Conservation (phyloP, 2,329 filamentous ascomycete genomes). For the Phialemonium atrogriseum region DNA sequence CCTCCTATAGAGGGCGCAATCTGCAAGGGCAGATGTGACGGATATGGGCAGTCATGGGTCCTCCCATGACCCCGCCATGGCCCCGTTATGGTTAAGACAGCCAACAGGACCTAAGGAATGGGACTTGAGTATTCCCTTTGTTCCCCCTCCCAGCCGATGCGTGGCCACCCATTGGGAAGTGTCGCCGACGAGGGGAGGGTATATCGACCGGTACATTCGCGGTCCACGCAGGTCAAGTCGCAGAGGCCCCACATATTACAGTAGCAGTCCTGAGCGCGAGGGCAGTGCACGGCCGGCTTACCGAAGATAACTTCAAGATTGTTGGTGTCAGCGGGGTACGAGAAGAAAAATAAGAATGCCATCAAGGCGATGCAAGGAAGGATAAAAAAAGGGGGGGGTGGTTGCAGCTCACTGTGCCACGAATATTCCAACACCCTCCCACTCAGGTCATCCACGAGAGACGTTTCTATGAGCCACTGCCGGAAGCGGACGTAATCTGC, state of each 20-base stretch:
- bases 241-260: conserved; percentile 60
- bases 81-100: too few relatives aligned
- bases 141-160: conserved; percentile 41
- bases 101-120: too few relatives aligned
- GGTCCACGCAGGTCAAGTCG: conserved; percentile 29
- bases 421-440: conserved; percentile 57
- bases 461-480: conserved; percentile 51
- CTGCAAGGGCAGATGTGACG: too few relatives aligned
- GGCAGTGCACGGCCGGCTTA: conserved; percentile 50
- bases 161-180: conserved; percentile 55
- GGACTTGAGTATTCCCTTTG: conserved; percentile 14
- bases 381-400: too few relatives aligned
- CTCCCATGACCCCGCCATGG: too few relatives aligned
- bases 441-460: conserved; percentile 43
- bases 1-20: too few relatives aligned
- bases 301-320: conserved; percentile 47
- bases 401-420: conserved; percentile 49
- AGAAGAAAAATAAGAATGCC: background rate
- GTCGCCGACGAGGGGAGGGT: conserved; percentile 47
- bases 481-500: conserved; percentile 48
- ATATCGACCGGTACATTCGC: conserved; percentile 49
- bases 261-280: conserved; percentile 53
- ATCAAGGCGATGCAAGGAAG: too few relatives aligned
- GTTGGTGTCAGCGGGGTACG: background rate
- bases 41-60: too few relatives aligned